Evolutionary conservation across 2,329 filamentous ascomycete species (phyloP), one percentile per base, ranked within the genome.

Genomic region (Pseudopithomyces chartarum): DNA sequence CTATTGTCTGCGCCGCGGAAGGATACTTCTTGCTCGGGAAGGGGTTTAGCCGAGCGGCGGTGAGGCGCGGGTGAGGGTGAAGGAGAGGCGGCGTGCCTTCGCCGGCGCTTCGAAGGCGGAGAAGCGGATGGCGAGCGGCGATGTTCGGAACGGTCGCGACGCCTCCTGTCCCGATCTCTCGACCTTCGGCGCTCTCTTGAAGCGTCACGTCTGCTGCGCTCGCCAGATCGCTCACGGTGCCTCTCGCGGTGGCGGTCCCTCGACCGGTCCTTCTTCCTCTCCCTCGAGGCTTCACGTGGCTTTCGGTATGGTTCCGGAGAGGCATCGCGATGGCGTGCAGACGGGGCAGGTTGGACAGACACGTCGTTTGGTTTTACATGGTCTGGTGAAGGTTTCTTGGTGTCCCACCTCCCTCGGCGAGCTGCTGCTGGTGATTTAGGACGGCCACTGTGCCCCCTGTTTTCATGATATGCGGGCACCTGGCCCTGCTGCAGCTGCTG

Each of bases 1-100:
- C 66, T 68, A 58, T 73, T 62, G 52, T 74, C 71, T 34, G 68
- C 61, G 36, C 73, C 73, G 38, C 69, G 69, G 70, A 80, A 82
- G 23, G 78, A 78, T 8, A 80, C 74, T 40, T 74, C 77, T 70
- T 82, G 81, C 39, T 77, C 78, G 53, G 78, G 79, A 34, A 80
- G 74, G 46, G 80, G 74, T 52, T 76, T 75, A 56, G 78, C 72
- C 40, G 77, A 69, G 62, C 76, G 72, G 26, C 75, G 69, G 36
- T 76, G 66, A 60, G 81, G 75, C 48, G 78, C 75, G 32, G 78
- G 72, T 54, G 80, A 78, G 32, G 57, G 64, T 40, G 62, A 67
- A 55, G 63, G 65, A 39, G 62, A 67, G 56, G 63, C 59, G 47
- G 71, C 71, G 32, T 64, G 69, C 43, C 70, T 71, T 38, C 47